Conservation (phyloP, 805 yeast species). For the Saturnispora ahearnii region DNA sequence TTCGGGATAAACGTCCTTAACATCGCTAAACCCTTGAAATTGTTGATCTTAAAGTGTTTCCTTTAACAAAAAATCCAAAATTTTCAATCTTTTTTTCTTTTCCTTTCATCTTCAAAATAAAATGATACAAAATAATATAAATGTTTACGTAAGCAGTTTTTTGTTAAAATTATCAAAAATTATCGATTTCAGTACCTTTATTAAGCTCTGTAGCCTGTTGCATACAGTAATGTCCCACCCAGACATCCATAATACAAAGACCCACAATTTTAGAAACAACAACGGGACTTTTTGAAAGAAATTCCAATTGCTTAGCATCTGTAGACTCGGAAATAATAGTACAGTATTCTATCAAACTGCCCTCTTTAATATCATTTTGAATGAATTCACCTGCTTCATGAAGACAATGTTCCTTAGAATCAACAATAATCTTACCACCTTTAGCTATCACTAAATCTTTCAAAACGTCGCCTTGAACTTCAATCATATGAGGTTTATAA, state of each 20-base stretch:
- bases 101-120: background rate
- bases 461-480: conserved; percentile 39
- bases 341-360: conserved; percentile 40
- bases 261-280: conserved; percentile 52
- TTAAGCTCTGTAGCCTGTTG: conserved; percentile 19
- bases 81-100: background rate
- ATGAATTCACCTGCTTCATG: conserved; percentile 61
- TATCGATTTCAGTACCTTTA: conserved; percentile 27
- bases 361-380: conserved; percentile 31
- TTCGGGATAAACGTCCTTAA: background rate
- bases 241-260: conserved; percentile 53
- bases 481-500: conserved; percentile 59
- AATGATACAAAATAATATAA: background rate
- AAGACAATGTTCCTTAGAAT: conserved; percentile 46
- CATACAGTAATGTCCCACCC: conserved; percentile 39
- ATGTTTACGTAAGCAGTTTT: background rate
- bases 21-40: background rate
- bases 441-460: conserved; percentile 27
- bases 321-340: conserved; percentile 24
- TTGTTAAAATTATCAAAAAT: conserved; percentile 18
- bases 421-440: conserved; percentile 44
- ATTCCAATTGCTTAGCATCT: conserved; percentile 9
- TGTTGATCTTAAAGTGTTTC: background rate
- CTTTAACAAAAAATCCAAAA: background rate
- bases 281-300: conserved; percentile 23